Conservation (phyloP, 1,284 basidiomycete genomes). For the Boletellus dicymbophilus region DNA sequence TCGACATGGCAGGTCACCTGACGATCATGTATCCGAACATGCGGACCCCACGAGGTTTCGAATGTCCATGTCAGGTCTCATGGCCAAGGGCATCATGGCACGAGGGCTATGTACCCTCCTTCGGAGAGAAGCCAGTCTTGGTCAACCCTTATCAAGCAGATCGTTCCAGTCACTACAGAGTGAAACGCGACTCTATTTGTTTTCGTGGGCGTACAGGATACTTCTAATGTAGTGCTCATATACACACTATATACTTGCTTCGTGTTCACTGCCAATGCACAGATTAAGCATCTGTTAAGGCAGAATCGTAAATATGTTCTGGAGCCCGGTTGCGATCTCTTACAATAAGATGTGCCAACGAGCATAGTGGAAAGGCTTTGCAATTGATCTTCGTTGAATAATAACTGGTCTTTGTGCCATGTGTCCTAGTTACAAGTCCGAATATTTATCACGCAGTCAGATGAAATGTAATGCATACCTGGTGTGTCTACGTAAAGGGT, state of each 20-base stretch:
- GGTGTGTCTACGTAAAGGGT: slow-evolving; percentile 56
- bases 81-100: slow-evolving; percentile 6
- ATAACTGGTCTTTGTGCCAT: slow-evolving; percentile 89
- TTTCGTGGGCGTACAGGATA: not conserved
- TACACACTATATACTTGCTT: not conserved
- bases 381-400: slow-evolving; percentile 90
- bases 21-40: slow-evolving; percentile 27
- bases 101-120: slow-evolving; percentile 9
- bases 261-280: slow-evolving; percentile 4
- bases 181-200: not conserved
- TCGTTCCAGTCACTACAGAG: not conserved
- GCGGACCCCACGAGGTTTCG: slow-evolving; percentile 29
- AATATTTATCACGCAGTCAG: slow-evolving; percentile 12
- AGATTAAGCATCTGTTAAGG: slow-evolving; percentile 25
- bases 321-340: slow-evolving; percentile 27
- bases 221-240: too few species aligned
- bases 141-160: slow-evolving; percentile 19
- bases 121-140: not conserved
- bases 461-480: slow-evolving; percentile 48
- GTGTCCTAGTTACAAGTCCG: slow-evolving; percentile 61
- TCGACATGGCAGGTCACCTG: slow-evolving; percentile 18
- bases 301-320: slow-evolving; percentile 10
- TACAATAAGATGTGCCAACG: slow-evolving; percentile 90
- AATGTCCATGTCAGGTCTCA: slow-evolving; percentile 22
- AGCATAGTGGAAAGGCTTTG: slow-evolving; percentile 87